Base-by-base conservation (phyloP, 1,139 yeast genomes). In the Wickerhamomyces sp. region DNA sequence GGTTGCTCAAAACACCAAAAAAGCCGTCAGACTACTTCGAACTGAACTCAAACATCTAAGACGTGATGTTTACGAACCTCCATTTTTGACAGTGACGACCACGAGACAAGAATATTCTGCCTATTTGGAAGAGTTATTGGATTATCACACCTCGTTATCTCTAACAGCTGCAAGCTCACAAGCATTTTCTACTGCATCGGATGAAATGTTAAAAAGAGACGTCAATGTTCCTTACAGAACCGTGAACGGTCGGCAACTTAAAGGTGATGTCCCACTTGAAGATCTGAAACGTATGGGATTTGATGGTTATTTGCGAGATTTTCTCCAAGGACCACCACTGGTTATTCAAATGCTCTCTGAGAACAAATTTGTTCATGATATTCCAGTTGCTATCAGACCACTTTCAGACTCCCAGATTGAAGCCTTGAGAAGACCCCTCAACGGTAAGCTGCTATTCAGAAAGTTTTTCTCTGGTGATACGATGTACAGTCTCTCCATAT, bases 221-320 rank as follows among this genome's bases (percentile, higher is more conserved):
- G 53, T 52, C 18, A 62, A 61, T 32, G 70, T 74, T 4, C 61
- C 75, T 23, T 64, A 75, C 16, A 66, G 75, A 49, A 75, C 75
- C 34, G 42, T 66, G 19, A 51, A 64, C 16, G 38, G 52, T 8
- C 47, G 47, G 6, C 37, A 45, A 1, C 39, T 58, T 15, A 36
- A 42, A 4, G 58, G 56, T 3, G 60, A 61, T 5, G 37, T 66
- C 15, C 36, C 67, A 0, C 43, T 41, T 8, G 68, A 62, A 8
- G 55, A 62, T 27, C 47, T 88, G 5, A 50, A 46, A 23, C 30
- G 46, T 1, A 56, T 62, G 19, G 96, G 96, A 0, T 86, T 91
- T 56, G 95, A 85, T 41, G 93, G 95, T 0, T 85, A 74, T 49
- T 51, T 88, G 24, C 60, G 75, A 2, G 96, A 91, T 49, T 75